Base-by-base conservation (phyloP, 495 filamentous ascomycete species). In the Lasiosphaeria ovina region DNA sequence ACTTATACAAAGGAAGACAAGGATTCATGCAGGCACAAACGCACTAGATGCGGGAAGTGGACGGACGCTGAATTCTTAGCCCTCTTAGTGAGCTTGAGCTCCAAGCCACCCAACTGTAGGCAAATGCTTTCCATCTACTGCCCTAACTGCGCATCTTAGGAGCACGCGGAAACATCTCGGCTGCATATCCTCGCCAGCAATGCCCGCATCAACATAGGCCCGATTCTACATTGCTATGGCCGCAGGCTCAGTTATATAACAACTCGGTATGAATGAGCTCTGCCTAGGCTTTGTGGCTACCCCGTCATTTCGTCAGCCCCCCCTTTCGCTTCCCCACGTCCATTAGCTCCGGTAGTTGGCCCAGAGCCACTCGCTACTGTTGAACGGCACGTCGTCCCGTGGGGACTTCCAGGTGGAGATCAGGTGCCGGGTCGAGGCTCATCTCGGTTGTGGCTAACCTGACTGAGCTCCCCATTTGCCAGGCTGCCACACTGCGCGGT, bases 301-400 rank as follows among this genome's bases (percentile, higher is more conserved):
- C 38, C 38, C 7, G 38, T 42, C 8, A 42, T 47, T n/a, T n/a
- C 12, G 12, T 47, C 11, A 14, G 5, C 6, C 12, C 16, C 16
- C 16, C 16, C 44, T 47, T 47, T 47, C 16, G 2, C 16, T 42
- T 42, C 38, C 38, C 16, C 44, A 14, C 16, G 12, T n/a, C 44
- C 12, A 11, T 47, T 47, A 47, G 44, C 44, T 47, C 44, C 44
- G 44, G 44, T 47, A 47, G 44, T 47, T 47, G 44, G 44, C 44
- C 16, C 16, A n/a, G 16, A 1, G 38, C 44, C 16, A 47, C 44
- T n/a, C 44, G 12, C 12, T 47, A 47, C 44, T n/a, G 44, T 47
- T n/a, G 1, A 47, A 47, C 44, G 44, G 44, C 44, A 47, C 4
- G 44, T 47, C 16, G 12, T 47, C 44, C 44, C 44, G 24, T 24